Conservation (phyloP, 73 alveolate species). For the Durusdinium trenchii region DNA sequence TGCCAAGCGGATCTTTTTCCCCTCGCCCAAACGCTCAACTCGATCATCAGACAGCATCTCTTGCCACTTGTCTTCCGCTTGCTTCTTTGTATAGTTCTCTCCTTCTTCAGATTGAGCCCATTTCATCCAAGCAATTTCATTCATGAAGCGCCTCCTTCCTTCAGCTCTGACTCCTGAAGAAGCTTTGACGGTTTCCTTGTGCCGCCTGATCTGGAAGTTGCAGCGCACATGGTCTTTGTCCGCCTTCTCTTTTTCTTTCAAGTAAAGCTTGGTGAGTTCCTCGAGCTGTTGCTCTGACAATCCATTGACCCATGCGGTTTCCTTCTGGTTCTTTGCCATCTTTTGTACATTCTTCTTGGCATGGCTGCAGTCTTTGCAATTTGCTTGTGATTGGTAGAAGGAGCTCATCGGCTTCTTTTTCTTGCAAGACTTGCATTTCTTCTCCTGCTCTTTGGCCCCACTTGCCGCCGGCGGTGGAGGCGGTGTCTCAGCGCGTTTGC, state of each 20-base stretch:
- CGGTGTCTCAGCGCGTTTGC: neutral
- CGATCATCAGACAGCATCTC: neutral
- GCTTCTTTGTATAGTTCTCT: neutral
- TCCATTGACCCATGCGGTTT: neutral
- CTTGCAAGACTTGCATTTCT: neutral
- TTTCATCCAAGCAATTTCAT: neutral
- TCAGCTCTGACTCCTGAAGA: neutral
- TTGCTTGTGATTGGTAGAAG: neutral
- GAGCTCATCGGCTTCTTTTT: neutral
- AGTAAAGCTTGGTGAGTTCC: neutral
- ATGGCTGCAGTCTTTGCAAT: neutral
- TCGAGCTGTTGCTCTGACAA: neutral
- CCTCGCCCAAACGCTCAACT: neutral
- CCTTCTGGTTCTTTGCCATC: neutral
- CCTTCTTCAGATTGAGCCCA: neutral
- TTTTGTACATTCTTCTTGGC: neutral
- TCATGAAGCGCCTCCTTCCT: slow-evolving; percentile 4
- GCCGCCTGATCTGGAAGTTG: neutral
- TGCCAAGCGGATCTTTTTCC: neutral
- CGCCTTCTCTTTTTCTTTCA: neutral
- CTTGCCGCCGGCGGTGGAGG: neutral
- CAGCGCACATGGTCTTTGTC: neutral
- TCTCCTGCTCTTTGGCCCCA: neutral
- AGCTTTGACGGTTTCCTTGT: neutral
- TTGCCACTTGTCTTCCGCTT: neutral